Evolutionary conservation across 768 basidiomycete genomes (phyloP).

Genomic region (Lactifluus echinatus): DNA sequence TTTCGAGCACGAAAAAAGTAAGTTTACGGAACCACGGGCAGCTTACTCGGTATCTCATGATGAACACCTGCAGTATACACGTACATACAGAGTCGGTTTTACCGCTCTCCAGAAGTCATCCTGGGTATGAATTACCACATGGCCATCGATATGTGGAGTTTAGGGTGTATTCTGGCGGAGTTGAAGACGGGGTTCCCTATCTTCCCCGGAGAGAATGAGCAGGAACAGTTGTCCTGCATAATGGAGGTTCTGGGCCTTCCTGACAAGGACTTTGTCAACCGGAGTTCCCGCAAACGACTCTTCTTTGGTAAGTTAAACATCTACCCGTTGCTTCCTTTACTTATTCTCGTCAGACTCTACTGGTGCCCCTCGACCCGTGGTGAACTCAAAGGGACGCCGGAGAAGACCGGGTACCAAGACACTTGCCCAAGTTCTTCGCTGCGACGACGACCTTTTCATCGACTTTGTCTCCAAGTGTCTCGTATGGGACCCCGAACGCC

Average conservation of each 20-base stretch:
- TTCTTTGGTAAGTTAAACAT: conserved; percentile 73
- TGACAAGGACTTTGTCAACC: conserved; percentile 90
- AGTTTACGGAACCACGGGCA: conserved; percentile 24
- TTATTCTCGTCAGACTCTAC: conserved; percentile 58
- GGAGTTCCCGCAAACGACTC: conserved; percentile 85
- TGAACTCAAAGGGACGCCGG: conserved; percentile 93
- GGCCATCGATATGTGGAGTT: conserved; percentile 99
- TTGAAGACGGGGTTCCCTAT: conserved; percentile 96
- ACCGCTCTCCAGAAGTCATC: conserved; percentile 99
- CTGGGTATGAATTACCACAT: conserved; percentile 99
- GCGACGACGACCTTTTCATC: conserved; percentile 90
- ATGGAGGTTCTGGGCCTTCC: conserved; percentile 98
- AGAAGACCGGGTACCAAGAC: conserved; percentile 89
- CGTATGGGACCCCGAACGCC: conserved; percentile 95
- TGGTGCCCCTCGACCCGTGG: conserved; percentile 85
- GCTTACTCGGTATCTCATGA: neutral
- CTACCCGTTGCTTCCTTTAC: neutral
- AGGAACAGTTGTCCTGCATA: conserved; percentile 96
- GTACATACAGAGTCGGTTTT: conserved; percentile 98
- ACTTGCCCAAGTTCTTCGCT: conserved; percentile 79
- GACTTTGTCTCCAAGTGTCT: conserved; percentile 97
- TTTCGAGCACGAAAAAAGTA: conserved; percentile 97
- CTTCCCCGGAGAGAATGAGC: conserved; percentile 98
- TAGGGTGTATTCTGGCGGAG: conserved; percentile 97
- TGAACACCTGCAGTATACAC: conserved; percentile 72